Percentiles rank a stretch among this genome's conserved stretches.
Evolutionary conservation across 2,329 filamentous ascomycete genomes (phyloP).

Genomic region (Pyrenophora teres): DNA sequence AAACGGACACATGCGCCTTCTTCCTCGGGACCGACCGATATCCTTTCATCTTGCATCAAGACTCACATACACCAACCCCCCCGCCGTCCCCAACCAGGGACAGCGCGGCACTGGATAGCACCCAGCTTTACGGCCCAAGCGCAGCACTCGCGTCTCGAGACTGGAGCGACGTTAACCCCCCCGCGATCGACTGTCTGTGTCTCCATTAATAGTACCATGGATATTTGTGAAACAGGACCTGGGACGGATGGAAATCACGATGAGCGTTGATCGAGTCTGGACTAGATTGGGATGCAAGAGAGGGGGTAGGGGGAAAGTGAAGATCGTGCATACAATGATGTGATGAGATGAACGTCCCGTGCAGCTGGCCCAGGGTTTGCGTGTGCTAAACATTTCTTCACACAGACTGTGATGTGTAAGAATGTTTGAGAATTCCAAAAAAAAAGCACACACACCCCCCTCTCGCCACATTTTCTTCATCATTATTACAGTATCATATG

Average conservation of each 20-base stretch:
- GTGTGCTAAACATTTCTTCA: background rate
- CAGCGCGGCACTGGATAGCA: background rate
- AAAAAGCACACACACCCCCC: no score
- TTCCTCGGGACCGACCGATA: no score
- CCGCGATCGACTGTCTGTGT: background rate
- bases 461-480: no score
- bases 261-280: background rate
- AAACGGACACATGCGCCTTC: background rate
- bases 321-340: background rate
- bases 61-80: no score
- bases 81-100: no score
- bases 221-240: background rate
- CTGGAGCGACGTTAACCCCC: background rate
- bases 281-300: background rate
- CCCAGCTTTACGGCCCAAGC: conserved; percentile 1
- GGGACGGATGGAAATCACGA: conserved; percentile 1
- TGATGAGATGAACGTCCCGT: background rate
- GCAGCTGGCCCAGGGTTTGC: background rate
- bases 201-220: conserved; percentile 9
- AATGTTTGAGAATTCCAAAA: no score
- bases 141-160: background rate
- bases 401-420: no score
- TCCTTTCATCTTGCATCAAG: no score
- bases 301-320: background rate
- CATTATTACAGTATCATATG: no score